Evolutionary conservation across 768 basidiomycete genomes (phyloP).

Genomic region (Tulasnella sp.): DNA sequence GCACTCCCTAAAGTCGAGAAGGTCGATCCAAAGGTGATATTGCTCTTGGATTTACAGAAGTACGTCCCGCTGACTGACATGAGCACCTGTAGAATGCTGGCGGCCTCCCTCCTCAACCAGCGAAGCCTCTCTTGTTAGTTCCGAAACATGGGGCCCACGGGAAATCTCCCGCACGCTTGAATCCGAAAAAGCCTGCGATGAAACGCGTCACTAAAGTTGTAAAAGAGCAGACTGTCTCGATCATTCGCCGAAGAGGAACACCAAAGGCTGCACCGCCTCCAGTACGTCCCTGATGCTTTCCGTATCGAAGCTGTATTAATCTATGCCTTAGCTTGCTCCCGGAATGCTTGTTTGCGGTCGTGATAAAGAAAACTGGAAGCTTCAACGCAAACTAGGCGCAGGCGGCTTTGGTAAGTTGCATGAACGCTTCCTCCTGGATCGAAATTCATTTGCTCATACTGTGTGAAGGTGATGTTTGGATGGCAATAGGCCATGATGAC

Average conservation of each 20-base stretch:
- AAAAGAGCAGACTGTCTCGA: neutral
- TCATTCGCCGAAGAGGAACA: neutral
- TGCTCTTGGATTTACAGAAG: neutral
- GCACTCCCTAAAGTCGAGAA: neutral
- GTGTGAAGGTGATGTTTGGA: constrained; percentile 25
- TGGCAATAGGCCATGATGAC: neutral
- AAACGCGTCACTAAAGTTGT: neutral
- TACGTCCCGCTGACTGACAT: neutral
- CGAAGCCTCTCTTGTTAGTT: neutral
- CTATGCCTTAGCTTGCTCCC: neutral
- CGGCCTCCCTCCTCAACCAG: neutral
- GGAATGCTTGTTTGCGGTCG: neutral
- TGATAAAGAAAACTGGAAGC: neutral
- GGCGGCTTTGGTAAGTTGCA: constrained; percentile 19
- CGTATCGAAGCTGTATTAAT: neutral
- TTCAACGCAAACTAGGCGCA: constrained; percentile 19
- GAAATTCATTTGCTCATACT: neutral
- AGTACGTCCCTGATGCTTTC: neutral
- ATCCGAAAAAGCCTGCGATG: neutral
- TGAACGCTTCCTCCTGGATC: neutral
- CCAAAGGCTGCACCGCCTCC: neutral
- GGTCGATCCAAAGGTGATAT: neutral
- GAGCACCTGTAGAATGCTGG: neutral
- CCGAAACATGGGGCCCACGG: neutral
- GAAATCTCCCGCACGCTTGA: constrained; percentile 2